Base-by-base conservation (phyloP, 164 flowering plant genomes). In the Aristolochia contorta region DNA sequence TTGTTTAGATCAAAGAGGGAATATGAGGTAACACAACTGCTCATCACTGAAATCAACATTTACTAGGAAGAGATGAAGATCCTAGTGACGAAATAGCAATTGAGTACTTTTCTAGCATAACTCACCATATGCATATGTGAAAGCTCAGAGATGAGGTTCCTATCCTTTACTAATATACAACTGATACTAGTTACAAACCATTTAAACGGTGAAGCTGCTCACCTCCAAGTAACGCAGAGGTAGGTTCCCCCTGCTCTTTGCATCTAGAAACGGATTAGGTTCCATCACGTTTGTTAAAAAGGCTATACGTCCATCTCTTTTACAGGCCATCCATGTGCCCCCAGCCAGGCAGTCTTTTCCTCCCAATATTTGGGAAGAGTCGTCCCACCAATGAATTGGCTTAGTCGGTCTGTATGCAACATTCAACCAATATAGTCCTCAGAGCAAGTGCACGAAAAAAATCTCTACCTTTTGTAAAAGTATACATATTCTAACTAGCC, bases 321-420 rank as follows among this genome's bases (percentile, higher is more conserved):
- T 64, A 67, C 75, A 86, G 62, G 82, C 97, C 69, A 91, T 47
- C 97, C 97, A 91, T 19, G 97, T 86, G 24, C 96, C 96, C 16
- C 97, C 96, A 4, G 81, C 96, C 16, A 68, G 25, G 64, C 59
- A 85, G 66, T 91, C 97, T 74, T 84, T 80, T 1, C 97, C 96
- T 5, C 96, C 97, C 58, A 86, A 46, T 59, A 88, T 80, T 51
- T 78, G 72, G 21, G 65, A 73, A 33, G 61, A 60, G 25, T 71
- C 84, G 56, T 77, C 80, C 97, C 97, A 91, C 96, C 93, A 91
- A 45, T 48, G 69, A 48, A 78, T 43, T 27, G 88, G 77, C 72
- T 72, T 67, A 12, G 91, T 84, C 18, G 87, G 83, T 75, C 97
- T 86, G 64, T 50, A 53, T 53, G 30, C 27, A 22, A 22, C 56